A percentile compares a stretch with the other conserved stretches of the same genome.
phyloP scores from a whole-genome alignment of 1,284 basidiomycete species.

The Malassezia caprae region DNA sequence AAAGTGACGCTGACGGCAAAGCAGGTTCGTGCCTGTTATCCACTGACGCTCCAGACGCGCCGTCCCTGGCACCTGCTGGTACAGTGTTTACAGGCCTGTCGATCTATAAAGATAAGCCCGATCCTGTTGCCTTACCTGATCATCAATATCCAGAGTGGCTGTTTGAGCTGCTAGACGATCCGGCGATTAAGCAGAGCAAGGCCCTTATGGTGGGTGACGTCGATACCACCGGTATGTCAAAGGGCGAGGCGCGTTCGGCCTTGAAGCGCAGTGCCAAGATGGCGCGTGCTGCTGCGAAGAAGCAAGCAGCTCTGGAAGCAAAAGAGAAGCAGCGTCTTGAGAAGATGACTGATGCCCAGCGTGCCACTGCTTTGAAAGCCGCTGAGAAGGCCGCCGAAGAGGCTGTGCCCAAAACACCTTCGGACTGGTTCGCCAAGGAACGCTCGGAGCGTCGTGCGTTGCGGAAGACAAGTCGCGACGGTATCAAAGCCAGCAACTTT shows the following conservation, averaged over 20 bases:
- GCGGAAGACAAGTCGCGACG: slow-evolving; percentile 30
- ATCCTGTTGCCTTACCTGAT: slow-evolving; percentile 69
- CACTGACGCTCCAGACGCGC: slow-evolving; percentile 6
- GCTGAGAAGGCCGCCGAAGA: slow-evolving; percentile 19
- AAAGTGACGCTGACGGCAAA: background rate
- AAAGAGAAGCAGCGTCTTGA: slow-evolving; percentile 19
- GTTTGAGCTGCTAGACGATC: slow-evolving; percentile 60
- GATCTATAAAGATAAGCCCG: slow-evolving; percentile 70
- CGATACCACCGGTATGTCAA: slow-evolving; percentile 38
- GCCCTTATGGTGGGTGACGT: slow-evolving; percentile 28
- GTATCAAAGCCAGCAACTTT: slow-evolving; percentile 43
- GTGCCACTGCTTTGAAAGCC: background rate
- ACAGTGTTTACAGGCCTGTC: slow-evolving; percentile 67
- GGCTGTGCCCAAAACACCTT: slow-evolving; percentile 17
- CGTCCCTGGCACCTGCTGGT: slow-evolving; percentile 52
- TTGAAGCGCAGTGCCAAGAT: slow-evolving; percentile 34
- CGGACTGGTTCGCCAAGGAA: slow-evolving; percentile 1
- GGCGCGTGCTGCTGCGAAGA: slow-evolving; percentile 26
- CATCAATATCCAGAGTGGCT: slow-evolving; percentile 81
- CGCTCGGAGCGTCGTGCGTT: slow-evolving; percentile 13
- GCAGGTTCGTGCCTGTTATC: background rate
- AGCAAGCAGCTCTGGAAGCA: slow-evolving; percentile 26
- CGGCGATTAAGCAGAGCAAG: slow-evolving; percentile 24
- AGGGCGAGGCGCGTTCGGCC: slow-evolving; percentile 40
- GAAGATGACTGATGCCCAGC: slow-evolving; percentile 4